Evolutionary conservation across 768 basidiomycete genomes (phyloP), one percentile per base, ranked within the genome.

Genomic region (Serendipita sp.): DNA sequence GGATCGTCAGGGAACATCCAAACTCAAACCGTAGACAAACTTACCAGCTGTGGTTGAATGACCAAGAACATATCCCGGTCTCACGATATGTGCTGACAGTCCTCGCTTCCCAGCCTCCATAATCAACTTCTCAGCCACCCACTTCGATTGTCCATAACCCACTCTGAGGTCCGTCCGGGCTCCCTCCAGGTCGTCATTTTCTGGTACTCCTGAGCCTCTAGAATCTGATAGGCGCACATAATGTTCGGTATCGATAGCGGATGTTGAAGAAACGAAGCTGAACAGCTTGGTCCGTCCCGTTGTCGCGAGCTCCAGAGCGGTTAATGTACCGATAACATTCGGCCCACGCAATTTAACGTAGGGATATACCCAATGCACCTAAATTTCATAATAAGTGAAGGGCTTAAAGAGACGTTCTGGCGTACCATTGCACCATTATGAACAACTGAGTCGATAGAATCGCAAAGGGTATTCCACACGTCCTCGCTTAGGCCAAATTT

Each of bases 361-460:
- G 0, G 93, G 92, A 73, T 96, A 99, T 2, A 99, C 91, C 96
- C 96, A 99, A 71, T 99, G 96, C 13, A 98, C 91, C 91, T 92
- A 70, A 48, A 27, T 16, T 3, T 2, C 4, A 3, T n/a, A 13
- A 62, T n/a, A 55, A 33, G 44, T 18, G 31, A 62, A 37, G 10
- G 4, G 40, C 3, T 8, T 3, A 6, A 29, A 63, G 16, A 23
- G 43, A 40, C 34, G 37, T n/a, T n/a, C 31, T 3, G n/a, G 78
- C 87, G 65, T 68, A 94, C 95, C 73, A 97, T 74, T n/a, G 96
- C 96, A 40, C 96, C 96, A 68, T 99, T 99, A 72, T 99, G 96
- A 52, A 98, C 70, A 37, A 99, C 77, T 0, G 82, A 84, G 70
- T 98, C 93, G 0, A 85, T 83, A 70, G 92, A 87, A 18, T 74